Conservation (phyloP, 148 eudicot species). For the Nyssa sinensis region DNA sequence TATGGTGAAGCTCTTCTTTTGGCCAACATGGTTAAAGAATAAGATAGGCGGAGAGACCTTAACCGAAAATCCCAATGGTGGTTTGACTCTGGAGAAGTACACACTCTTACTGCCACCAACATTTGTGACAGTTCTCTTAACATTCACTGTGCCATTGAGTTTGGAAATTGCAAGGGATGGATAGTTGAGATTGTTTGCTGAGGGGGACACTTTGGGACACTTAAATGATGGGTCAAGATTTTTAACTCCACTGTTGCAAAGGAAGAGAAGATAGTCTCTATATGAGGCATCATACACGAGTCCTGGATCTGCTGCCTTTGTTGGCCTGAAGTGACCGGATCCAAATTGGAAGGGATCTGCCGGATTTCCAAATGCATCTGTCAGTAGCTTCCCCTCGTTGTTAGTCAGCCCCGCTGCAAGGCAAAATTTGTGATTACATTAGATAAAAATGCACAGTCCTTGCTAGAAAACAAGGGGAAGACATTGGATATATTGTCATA, state of each 20-base stretch:
- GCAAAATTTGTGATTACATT: background rate
- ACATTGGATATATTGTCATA: no score
- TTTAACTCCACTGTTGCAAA: no score
- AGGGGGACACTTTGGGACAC: constrained; percentile 50
- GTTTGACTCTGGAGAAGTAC: no score
- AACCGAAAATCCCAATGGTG: no score
- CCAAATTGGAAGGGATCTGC: constrained; percentile 83
- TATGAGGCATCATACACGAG: constrained; percentile 80
- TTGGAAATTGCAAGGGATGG: constrained; percentile 77
- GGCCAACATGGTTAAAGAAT: no score
- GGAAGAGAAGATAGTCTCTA: constrained; percentile 63
- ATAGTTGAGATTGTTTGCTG: constrained; percentile 48
- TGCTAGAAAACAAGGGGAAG: no score
- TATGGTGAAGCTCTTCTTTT: no score
- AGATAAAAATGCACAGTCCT: background rate
- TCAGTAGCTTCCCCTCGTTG: constrained; percentile 50
- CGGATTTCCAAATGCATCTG: constrained; percentile 44
- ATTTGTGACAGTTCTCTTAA: no score
- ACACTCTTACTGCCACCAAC: no score
- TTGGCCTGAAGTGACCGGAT: constrained; percentile 70
- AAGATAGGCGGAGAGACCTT: no score
- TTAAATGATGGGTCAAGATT: constrained; percentile 40
- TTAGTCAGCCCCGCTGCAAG: constrained; percentile 56
- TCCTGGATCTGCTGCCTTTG: constrained; percentile 90
- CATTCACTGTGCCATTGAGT: no score